Percentiles rank a stretch among this genome's conserved stretches.
These are phyloP conservation scores for Trametes cinnabarina DNA, from an alignment of 768 basidiomycete species.

Conservation along the genomic window DNA sequence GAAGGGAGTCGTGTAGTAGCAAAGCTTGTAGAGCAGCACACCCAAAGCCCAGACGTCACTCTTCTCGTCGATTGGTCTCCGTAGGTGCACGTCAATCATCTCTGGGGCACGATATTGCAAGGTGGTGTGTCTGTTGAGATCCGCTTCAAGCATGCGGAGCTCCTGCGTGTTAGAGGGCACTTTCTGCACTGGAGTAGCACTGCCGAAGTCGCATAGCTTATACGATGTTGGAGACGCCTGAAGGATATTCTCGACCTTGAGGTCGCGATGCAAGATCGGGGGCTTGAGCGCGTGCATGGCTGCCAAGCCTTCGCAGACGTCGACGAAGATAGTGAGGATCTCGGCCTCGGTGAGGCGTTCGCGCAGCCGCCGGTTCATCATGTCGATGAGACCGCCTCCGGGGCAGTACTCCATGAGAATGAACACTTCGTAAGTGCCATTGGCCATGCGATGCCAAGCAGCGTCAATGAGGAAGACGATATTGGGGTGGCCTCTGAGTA, in stretches of 20 bases:
- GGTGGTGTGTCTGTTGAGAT: conserved; percentile 93
- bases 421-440: conserved; percentile 90
- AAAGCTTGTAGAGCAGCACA: conserved; percentile 95
- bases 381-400: conserved; percentile 99
- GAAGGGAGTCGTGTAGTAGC: conserved; percentile 99
- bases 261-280: conserved; percentile 90
- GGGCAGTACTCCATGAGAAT: conserved; percentile 99
- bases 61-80: conserved; percentile 87
- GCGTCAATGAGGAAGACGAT: conserved; percentile 97
- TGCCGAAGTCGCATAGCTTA: conserved; percentile 98
- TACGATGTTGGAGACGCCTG: conserved; percentile 80
- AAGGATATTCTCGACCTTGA: conserved; percentile 98
- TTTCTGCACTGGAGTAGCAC: conserved; percentile 73
- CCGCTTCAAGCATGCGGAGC: conserved; percentile 82
- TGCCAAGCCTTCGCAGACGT: conserved; percentile 95
- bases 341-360: conserved; percentile 94
- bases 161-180: conserved; percentile 80
- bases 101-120: conserved; percentile 98
- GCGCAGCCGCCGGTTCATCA: conserved; percentile 96
- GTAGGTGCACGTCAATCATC: conserved; percentile 89
- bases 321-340: conserved; percentile 96
- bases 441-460: conserved; percentile 80
- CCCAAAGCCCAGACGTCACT: conserved; percentile 98
- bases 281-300: conserved; percentile 94
- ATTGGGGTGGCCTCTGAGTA: conserved; percentile 90